These are phyloP conservation scores for Pichia sp. DNA, from an alignment of 1,139 yeast species.

Conservation along the genomic window DNA sequence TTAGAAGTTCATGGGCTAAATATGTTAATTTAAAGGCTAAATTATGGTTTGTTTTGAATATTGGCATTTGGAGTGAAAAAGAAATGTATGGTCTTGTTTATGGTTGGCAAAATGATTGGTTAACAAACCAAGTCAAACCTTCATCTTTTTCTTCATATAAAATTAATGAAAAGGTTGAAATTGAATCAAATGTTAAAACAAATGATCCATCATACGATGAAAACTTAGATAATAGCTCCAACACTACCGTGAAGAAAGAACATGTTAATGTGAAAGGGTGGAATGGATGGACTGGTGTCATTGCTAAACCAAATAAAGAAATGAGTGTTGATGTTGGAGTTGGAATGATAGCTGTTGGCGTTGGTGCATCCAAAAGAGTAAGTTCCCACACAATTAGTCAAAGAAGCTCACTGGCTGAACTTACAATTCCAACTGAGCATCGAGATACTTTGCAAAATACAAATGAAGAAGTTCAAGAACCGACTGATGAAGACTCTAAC, in stretches of 20 bases:
- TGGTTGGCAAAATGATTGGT: conserved; percentile 29
- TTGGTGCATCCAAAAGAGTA: background rate
- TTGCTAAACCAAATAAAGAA: conserved; percentile 4
- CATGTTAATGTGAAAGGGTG: conserved; percentile 8
- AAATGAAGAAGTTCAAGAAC: background rate
- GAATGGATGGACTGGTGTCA: conserved; percentile 12
- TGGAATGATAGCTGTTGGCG: background rate
- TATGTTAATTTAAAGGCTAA: conserved; percentile 49
- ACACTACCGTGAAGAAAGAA: no score
- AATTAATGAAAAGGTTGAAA: background rate
- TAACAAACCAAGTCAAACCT: background rate
- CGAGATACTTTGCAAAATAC: background rate
- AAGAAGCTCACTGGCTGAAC: background rate
- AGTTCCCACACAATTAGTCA: background rate
- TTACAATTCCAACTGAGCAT: background rate
- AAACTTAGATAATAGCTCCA: no score
- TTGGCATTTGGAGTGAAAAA: conserved; percentile 54
- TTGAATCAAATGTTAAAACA: background rate
- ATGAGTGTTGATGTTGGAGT: conserved; percentile 4
- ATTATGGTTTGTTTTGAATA: conserved; percentile 70
- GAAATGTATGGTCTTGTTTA: conserved; percentile 27
- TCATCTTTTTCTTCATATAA: background rate
- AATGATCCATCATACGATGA: background rate
- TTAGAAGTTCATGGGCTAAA: conserved; percentile 52
- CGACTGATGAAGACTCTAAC: background rate